Conservation (phyloP, 169 alveolate genomes). For the Eimeria acervulina region DNA sequence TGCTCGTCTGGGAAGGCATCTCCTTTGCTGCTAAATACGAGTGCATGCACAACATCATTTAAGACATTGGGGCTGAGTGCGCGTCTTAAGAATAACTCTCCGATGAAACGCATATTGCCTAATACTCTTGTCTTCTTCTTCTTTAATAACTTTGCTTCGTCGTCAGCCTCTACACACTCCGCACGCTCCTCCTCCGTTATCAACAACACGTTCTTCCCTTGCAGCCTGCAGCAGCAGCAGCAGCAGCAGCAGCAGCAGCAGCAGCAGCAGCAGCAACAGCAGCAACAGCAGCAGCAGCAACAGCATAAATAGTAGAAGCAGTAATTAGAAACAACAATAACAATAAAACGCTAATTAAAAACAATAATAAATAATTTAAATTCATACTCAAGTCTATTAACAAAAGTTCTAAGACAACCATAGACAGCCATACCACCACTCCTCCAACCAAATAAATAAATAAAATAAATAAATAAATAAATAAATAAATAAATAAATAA, state of each 20-base stretch:
- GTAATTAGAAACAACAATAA: too few relatives aligned
- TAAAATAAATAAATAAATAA: too few relatives aligned
- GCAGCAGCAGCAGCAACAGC: neutral
- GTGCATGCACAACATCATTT: slow-evolving; percentile 92
- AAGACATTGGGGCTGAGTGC: slow-evolving; percentile 92
- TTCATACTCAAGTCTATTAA: too few relatives aligned
- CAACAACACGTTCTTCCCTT: slow-evolving; percentile 88
- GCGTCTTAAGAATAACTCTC: slow-evolving; percentile 93
- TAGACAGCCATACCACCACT: too few relatives aligned
- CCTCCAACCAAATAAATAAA: too few relatives aligned
- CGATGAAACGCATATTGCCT: slow-evolving; percentile 94
- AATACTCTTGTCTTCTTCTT: slow-evolving; percentile 89
- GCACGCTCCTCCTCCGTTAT: slow-evolving; percentile 89
- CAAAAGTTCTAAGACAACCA: too few relatives aligned
- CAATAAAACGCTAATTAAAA: too few relatives aligned
- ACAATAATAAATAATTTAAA: too few relatives aligned
- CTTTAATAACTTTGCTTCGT: slow-evolving; percentile 58
- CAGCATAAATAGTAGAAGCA: too few relatives aligned
- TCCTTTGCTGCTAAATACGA: slow-evolving; percentile 87
- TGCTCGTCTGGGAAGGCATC: slow-evolving; percentile 93
- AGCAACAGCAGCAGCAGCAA: too few relatives aligned
- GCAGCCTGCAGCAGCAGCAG: slow-evolving; percentile 81
- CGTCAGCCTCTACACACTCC: slow-evolving; percentile 81
- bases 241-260: neutral
- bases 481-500: too few relatives aligned